Percentiles rank a stretch among this genome's conserved stretches.
phyloP scores from a whole-genome alignment of 1,139 yeast genomes.

The Sugiyamaella castrensis region DNA sequence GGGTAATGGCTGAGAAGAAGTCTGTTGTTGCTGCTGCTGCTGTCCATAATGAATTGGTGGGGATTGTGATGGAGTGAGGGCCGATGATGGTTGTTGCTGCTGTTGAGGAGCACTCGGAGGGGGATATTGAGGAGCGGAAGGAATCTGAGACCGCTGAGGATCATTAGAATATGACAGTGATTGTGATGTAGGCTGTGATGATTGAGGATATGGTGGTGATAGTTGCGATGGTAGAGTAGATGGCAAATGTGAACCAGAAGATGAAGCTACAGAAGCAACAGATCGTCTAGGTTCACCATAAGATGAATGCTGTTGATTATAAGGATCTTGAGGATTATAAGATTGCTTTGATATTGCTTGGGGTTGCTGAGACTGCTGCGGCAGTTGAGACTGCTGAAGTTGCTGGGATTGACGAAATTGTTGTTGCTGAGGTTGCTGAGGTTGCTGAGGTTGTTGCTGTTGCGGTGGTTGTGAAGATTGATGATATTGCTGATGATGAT shows the following conservation, averaged over 20 bases:
- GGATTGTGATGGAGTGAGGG: not conserved
- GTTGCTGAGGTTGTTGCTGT: slow-evolving; percentile 1
- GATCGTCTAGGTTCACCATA: slow-evolving; percentile 4
- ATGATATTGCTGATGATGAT: slow-evolving; percentile 7
- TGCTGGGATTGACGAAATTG: slow-evolving; percentile 12
- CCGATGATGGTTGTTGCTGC: not conserved
- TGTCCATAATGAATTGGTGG: not conserved
- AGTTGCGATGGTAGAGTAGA: not conserved
- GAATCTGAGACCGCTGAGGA: not conserved
- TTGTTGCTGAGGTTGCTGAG: slow-evolving; percentile 5
- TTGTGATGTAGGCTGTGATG: slow-evolving; percentile 9
- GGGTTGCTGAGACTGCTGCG: slow-evolving; percentile 4
- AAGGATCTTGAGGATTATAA: not conserved
- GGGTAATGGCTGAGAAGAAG: not conserved
- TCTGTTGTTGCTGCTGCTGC: not conserved
- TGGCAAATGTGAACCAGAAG: not conserved
- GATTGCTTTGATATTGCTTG: slow-evolving; percentile 1
- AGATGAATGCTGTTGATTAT: slow-evolving; percentile 6
- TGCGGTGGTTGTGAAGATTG: slow-evolving; percentile 11
- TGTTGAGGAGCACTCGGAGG: not conserved
- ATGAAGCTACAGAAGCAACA: slow-evolving; percentile 7
- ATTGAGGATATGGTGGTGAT: slow-evolving; percentile 13
- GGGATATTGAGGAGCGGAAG: not conserved
- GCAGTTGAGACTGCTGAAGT: slow-evolving; percentile 11
- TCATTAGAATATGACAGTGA: not conserved